Base-by-base conservation (phyloP, 345 rosid species). In the Boechera divaricarpa region DNA sequence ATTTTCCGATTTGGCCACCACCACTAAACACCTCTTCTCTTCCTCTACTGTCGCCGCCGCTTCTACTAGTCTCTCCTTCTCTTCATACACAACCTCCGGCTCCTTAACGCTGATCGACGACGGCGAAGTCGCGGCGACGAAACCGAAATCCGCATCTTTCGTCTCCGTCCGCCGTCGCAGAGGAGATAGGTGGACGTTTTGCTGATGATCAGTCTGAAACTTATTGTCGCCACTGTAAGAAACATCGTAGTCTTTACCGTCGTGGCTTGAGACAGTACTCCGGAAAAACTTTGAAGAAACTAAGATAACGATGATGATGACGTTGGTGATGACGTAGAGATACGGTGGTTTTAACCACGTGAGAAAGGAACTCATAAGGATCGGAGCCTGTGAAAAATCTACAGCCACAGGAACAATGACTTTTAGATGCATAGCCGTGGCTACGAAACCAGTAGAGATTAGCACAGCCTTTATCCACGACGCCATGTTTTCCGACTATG, bases 261-360 rank as follows among this genome's bases (percentile, higher is more conserved):
- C 75, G 71, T 33, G 36, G 56, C 26, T 55, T 16, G 69, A 6
- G 56, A 57, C 38, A 15, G 38, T 5, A 57, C 36, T 69, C 28
- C 61, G 75, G 73, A 67, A 80, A 67, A 80, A 84, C 49, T 80
- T 77, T 0, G 93, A 85, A 31, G 92, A 82, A 36, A 84, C 86
- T 45, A 69, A 89, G 68, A 92, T 87, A 58, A 75, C 69, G 79
- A 87, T 69, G 85, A 90, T 92, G 80, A 92, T 88, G 67, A 58
- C 70, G 77, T 92, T 90, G 67, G 84, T 80, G 51, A 90, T 9
- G 63, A 88, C 55, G 72, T 84, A 90, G 2, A 85, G 84, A 73
- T 83, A 86, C 13, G 87, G 90, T 6, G 96, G 97, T 67, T 67
- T 86, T 31, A 85, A 81, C 93, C 88, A 90, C 0, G 87, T 67